Evolutionary conservation across 129 eudicot genomes (phyloP), one percentile per base, ranked within the genome.

Genomic region (Sambucus nigra): DNA sequence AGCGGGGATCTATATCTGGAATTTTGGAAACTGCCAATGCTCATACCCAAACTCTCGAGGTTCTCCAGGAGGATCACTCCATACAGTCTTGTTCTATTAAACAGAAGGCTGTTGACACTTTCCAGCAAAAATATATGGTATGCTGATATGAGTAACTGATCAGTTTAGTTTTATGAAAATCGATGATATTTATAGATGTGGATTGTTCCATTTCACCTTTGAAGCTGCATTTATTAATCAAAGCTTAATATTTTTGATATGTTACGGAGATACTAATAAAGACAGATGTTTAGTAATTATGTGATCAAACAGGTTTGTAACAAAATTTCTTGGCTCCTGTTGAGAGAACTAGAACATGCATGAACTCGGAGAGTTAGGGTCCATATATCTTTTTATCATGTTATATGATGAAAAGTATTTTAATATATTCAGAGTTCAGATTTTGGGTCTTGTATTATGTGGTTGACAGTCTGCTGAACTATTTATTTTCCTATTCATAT

Each of bases 111-210:
- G 53, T 46, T 25, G 86, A 79, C 25, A 81, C 88, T 24, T 89
- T 89, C 58, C 73, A 79, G 48, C 78, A 78, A 64, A 73, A 80
- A 62, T 81, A 78, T 55, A 73, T 73, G 97, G 97, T 89, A 78
- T 53, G 74, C 21, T 8, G 4, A 33, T 56, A 24, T 57, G 39
- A 39, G n/a, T 32, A 3, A 15, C 14, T 50, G 16, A 15, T 2
- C 20, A 9, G 20, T 42, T 2, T 2, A 13, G 4, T 13, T 42
- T 20, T 15, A 20, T 42, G 48, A 1, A 42, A 2, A 1, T 16
- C 7, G 48, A 2, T 42, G 48, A 7, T n/a, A n/a, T 13, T 18
- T 20, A 13, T 42, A 16, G 48, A 42, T 42, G 46, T 40, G 16
- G 48, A 35, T 35, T 29, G 35, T 29, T 29, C 35, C 35, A n/a